Percentiles rank a stretch among this genome's conserved stretches.
These are phyloP conservation scores for Fusarium sp. DNA, from an alignment of 2,329 filamentous ascomycete genomes.

Conservation along the genomic window DNA sequence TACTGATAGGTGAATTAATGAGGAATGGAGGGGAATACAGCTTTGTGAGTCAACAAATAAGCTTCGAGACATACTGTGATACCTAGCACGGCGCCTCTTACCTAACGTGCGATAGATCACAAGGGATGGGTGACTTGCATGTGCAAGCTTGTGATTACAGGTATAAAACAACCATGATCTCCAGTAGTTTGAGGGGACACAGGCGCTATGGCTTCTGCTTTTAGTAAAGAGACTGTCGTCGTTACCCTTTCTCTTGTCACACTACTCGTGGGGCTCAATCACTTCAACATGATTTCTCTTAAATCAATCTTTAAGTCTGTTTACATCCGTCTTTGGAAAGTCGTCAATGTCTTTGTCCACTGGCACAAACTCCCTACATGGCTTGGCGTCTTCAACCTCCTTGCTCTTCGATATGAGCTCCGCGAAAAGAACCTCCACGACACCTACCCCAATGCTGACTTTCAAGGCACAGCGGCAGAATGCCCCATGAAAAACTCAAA, in stretches of 20 bases:
- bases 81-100: neutral
- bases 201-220: neutral
- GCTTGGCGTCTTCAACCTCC: constrained; percentile 27
- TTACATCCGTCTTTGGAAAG: constrained; percentile 25
- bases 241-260: neutral
- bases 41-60: neutral
- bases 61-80: neutral
- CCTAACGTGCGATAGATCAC: neutral
- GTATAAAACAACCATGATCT: constrained; percentile 5
- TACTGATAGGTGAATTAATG: neutral
- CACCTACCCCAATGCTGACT: constrained; percentile 15
- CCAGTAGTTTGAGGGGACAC: neutral
- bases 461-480: neutral
- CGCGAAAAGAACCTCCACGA: constrained; percentile 27
- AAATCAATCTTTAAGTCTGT: constrained; percentile 4
- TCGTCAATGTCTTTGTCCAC: constrained; percentile 9
- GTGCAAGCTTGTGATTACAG: neutral
- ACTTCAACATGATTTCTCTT: neutral
- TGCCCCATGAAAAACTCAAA: constrained; percentile 31
- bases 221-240: neutral
- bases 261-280: neutral
- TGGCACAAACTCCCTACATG: constrained; percentile 31
- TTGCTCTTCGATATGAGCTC: constrained; percentile 32
- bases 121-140: neutral
- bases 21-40: neutral